Evolutionary conservation across 371 early-diverging fungal genomes (phyloP).

Genomic region (Mucor plumbeus): DNA sequence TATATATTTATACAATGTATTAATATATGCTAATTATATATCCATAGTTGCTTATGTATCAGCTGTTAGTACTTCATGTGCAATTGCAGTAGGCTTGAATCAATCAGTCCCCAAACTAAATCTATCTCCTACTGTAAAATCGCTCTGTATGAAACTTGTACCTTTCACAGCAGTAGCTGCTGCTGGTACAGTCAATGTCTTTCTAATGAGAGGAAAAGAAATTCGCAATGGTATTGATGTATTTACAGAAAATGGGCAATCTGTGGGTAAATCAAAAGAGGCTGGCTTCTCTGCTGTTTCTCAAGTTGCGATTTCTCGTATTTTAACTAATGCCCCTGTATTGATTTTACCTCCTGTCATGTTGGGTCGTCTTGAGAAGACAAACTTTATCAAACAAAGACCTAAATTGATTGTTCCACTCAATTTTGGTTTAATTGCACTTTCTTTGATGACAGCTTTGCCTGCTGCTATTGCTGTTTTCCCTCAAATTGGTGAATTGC

Average conservation of each 20-base stretch:
- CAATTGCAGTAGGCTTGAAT: slow-evolving; percentile 76
- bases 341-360: slow-evolving; percentile 75
- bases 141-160: slow-evolving; percentile 63
- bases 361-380: slow-evolving; percentile 66
- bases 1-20: neutral
- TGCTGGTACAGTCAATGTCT: slow-evolving; percentile 85
- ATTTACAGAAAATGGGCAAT: slow-evolving; percentile 62
- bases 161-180: slow-evolving; percentile 85
- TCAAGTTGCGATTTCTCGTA: slow-evolving; percentile 78
- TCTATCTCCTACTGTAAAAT: slow-evolving; percentile 48
- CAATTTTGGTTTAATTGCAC: slow-evolving; percentile 71
- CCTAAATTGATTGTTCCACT: slow-evolving; percentile 63
- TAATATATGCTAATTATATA: neutral
- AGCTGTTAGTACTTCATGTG: slow-evolving; percentile 78
- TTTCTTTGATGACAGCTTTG: slow-evolving; percentile 74
- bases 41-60: slow-evolving; percentile 69
- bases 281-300: slow-evolving; percentile 75
- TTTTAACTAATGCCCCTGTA: slow-evolving; percentile 77
- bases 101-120: slow-evolving; percentile 59
- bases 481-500: slow-evolving; percentile 68
- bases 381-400: slow-evolving; percentile 55
- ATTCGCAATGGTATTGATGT: slow-evolving; percentile 80
- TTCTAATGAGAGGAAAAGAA: slow-evolving; percentile 87
- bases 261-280: slow-evolving; percentile 69
- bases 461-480: slow-evolving; percentile 84